phyloP scores from a whole-genome alignment of 2,329 filamentous ascomycete genomes.

The Paramyrothecium roridum region DNA sequence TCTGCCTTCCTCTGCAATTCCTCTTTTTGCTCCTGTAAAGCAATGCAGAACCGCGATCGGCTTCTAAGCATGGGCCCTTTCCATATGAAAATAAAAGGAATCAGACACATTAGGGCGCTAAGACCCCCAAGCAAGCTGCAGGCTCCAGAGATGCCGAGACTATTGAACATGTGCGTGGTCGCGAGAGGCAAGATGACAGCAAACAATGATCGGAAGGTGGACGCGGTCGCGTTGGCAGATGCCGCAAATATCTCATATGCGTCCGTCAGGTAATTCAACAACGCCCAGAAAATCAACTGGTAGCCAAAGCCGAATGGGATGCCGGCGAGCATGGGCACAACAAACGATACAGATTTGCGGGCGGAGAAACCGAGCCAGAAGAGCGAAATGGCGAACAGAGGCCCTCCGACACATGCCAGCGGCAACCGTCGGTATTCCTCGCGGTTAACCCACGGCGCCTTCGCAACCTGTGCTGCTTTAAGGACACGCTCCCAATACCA shows the following conservation, averaged over 20 bases:
- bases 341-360: constrained; percentile 42
- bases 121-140: constrained; percentile 50
- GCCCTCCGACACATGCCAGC: constrained; percentile 67
- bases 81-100: constrained; percentile 53
- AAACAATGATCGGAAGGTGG: constrained; percentile 90
- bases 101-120: constrained; percentile 45
- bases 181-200: constrained; percentile 67
- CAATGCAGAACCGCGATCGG: constrained; percentile 60
- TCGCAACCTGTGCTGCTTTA: constrained; percentile 42
- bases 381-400: constrained; percentile 53
- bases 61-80: constrained; percentile 52
- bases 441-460: constrained; percentile 54
- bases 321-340: constrained; percentile 57
- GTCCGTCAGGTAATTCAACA: constrained; percentile 64
- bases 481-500: constrained; percentile 63
- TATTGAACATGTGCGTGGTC: constrained; percentile 45
- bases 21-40: constrained; percentile 48
- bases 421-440: constrained; percentile 70
- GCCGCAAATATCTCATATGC: constrained; percentile 67
- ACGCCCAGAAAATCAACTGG: constrained; percentile 60
- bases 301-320: constrained; percentile 61
- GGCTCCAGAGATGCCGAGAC: constrained; percentile 45
- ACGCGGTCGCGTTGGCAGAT: constrained; percentile 78
- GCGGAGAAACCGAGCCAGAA: constrained; percentile 64
- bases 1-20: constrained; percentile 39